Evolutionary conservation across 1,139 yeast species (phyloP), one percentile per base, ranked within the genome.

Genomic region (Sugiyamaella neomexicana): DNA sequence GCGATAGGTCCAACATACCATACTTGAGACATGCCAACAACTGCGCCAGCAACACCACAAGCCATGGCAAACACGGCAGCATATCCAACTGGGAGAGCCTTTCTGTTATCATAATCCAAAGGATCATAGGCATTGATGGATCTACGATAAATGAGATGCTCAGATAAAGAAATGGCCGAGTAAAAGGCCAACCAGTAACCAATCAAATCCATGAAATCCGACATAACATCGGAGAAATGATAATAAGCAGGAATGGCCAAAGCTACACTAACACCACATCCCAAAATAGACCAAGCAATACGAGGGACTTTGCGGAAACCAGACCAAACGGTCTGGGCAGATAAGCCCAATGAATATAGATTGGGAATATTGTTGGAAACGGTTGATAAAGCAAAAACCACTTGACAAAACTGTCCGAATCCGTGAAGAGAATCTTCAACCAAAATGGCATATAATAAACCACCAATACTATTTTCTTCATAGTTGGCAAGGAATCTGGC

Each of bases 111-210:
- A 77, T 83, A 86, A 62, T 78, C 80, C 46, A 75, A 79, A 62
- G 84, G 79, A 68, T 85, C 81, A 73, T 89, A 89, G 57, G 79
- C 80, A 45, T 72, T 63, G 64, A 80, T 78, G 13, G 64, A 64
- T 61, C 74, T 78, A 69, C 85, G 81, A 80, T 81, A 86, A 67
- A 89, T 76, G 67, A 87, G 83, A 72, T 90, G 97, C 72, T 89
- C 96, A 40, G 89, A 79, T 23, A 86, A 70, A 46, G 81, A 73
- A 69, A 89, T 81, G 49, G 88, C 81, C 66, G 81, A 82, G 75
- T 90, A 90, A 67, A 89, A 86, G 57, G 96, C 89, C 69, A 90
- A 78, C 81, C 93, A 90, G 79, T 90, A 90, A 60, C 89, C 93
- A 69, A 90, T 88, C 70, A 89, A 75, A 75, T 88, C 84, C 96